Evolutionary conservation across 2,329 filamentous ascomycete genomes (phyloP).

Genomic region (Penicillium sp.): DNA sequence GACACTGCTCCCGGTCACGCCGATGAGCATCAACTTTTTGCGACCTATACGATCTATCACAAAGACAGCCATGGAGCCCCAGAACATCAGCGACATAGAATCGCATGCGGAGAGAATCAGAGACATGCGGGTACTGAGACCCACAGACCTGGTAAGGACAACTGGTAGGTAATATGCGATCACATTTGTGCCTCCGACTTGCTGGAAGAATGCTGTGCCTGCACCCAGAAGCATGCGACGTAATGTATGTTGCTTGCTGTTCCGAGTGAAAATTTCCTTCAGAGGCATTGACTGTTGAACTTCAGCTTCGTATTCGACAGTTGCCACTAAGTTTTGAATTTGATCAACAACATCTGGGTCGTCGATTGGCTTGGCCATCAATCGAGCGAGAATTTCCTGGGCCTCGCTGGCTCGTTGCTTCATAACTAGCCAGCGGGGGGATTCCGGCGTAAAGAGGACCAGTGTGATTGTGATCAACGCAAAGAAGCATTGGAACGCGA

Average conservation of each 20-base stretch:
- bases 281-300: background rate
- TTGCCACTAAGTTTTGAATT: background rate
- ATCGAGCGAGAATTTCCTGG: slow-evolving; percentile 14
- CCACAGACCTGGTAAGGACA: slow-evolving; percentile 15
- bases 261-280: background rate
- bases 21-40: slow-evolving; percentile 46
- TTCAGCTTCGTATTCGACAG: background rate
- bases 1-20: slow-evolving; percentile 44
- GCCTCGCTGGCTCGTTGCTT: slow-evolving; percentile 2
- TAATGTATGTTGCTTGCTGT: slow-evolving; percentile 25
- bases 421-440: slow-evolving; percentile 21
- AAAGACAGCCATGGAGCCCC: slow-evolving; percentile 37
- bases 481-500: slow-evolving; percentile 27
- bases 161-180: slow-evolving; percentile 22
- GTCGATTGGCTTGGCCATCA: slow-evolving; percentile 19
- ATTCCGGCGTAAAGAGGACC: slow-evolving; percentile 30
- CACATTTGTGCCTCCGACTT: slow-evolving; percentile 24
- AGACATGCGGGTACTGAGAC: slow-evolving; percentile 11
- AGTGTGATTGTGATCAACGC: slow-evolving; percentile 11
- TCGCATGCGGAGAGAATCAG: slow-evolving; percentile 17
- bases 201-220: slow-evolving; percentile 32
- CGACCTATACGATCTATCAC: slow-evolving; percentile 49
- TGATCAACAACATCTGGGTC: background rate
- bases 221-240: slow-evolving; percentile 45
- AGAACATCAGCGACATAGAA: slow-evolving; percentile 15